phyloP scores from a whole-genome alignment of 2,329 filamentous ascomycete genomes.

The Pseudogymnoascus sp. region DNA sequence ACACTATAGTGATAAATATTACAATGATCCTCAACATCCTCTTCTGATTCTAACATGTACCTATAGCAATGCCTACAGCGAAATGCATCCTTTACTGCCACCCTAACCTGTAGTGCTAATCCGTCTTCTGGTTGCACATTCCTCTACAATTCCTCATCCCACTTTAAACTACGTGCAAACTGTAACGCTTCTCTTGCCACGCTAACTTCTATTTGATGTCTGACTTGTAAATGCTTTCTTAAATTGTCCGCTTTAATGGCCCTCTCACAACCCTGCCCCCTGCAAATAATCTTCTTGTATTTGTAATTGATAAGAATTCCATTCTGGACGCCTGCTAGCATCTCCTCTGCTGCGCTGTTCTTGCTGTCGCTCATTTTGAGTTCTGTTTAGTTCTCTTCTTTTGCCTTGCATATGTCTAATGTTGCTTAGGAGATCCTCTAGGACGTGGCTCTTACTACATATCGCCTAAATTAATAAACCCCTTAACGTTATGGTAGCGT shows the following conservation, averaged over 20 bases:
- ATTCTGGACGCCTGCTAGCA: neutral
- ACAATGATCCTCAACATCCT: no score
- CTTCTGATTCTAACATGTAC: no score
- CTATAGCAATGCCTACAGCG: no score
- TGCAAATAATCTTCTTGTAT: neutral
- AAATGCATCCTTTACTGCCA: neutral
- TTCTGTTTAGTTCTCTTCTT: neutral
- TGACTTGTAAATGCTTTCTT: neutral
- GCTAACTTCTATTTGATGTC: neutral
- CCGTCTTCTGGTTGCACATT: neutral
- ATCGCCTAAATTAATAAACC: neutral
- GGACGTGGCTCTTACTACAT: neutral
- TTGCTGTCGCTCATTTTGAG: neutral
- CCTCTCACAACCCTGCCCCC: neutral
- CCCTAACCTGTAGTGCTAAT: neutral
- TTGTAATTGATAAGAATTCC: neutral
- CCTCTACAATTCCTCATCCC: neutral
- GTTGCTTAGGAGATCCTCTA: neutral
- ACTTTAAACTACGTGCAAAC: neutral
- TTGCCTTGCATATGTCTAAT: neutral
- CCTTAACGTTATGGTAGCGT: no score
- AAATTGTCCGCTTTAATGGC: neutral
- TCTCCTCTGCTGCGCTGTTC: neutral
- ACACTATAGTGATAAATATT: no score
- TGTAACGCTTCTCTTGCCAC: neutral